A percentile compares a stretch with the other conserved stretches of the same genome.
These are phyloP conservation scores for Trichophyton benhamiae DNA, from an alignment of 2,329 filamentous ascomycete genomes.

Conservation along the genomic window DNA sequence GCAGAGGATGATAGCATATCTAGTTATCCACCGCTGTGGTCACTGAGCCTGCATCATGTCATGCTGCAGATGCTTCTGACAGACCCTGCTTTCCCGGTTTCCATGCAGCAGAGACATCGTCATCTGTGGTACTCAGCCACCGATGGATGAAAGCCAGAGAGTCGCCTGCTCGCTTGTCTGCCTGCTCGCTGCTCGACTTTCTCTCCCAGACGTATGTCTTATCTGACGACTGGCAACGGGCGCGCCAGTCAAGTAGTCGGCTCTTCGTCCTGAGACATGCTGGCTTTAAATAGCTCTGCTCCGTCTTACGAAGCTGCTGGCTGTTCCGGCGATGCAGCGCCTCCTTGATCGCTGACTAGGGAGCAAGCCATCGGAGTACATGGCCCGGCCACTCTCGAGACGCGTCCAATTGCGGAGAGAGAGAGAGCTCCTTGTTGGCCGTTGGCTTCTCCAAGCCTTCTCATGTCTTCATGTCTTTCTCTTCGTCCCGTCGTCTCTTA, in stretches of 20 bases:
- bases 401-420: not conserved
- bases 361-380: not conserved
- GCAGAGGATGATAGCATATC: not conserved
- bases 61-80: not conserved
- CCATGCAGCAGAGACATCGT: not conserved
- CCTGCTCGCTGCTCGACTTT: not conserved
- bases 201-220: not conserved
- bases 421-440: not conserved
- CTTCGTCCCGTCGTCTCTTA: not conserved
- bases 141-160: too few relatives aligned
- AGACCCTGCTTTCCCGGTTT: not conserved
- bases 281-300: not conserved
- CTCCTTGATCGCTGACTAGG: not conserved
- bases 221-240: not conserved
- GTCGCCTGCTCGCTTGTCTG: not conserved
- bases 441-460: not conserved
- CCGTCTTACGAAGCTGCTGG: not conserved
- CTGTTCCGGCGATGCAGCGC: not conserved
- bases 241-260: not conserved
- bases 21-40: too few relatives aligned
- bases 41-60: not conserved
- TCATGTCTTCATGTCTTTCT: not conserved
- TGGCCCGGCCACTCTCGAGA: not conserved
- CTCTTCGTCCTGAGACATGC: not conserved
- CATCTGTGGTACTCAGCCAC: not conserved